phyloP scores from a whole-genome alignment of 2,329 filamentous ascomycete genomes.

The Trichoderma sp. region DNA sequence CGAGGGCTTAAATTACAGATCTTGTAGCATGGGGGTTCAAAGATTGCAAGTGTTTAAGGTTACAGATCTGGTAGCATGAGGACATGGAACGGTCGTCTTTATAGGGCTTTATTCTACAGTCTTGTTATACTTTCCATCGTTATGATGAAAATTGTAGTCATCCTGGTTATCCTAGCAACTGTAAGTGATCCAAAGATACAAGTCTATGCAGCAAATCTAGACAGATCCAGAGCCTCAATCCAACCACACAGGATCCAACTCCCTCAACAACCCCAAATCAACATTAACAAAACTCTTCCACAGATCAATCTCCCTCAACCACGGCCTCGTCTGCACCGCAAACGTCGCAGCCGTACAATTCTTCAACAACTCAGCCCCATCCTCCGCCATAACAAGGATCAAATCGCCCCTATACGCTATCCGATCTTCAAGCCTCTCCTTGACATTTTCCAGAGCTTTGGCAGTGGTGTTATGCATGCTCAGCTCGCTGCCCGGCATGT shows the following conservation, averaged over 20 bases:
- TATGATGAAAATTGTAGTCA: no score
- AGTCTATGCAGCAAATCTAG: not conserved
- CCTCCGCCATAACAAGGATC: constrained; percentile 30
- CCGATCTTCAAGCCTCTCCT: constrained; percentile 22
- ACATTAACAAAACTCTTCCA: constrained; percentile 33
- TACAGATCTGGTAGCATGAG: no score
- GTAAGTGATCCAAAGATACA: not conserved
- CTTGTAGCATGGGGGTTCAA: no score
- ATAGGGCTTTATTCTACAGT: no score
- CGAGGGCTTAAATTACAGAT: no score
- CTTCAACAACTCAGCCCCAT: constrained; percentile 26
- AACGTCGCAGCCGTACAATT: constrained; percentile 27
- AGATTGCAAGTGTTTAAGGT: no score
- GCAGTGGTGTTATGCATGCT: constrained; percentile 22
- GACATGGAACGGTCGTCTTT: no score
- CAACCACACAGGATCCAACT: constrained; percentile 25
- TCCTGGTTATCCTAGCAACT: no score
- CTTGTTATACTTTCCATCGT: no score
- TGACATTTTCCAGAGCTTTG: constrained; percentile 22
- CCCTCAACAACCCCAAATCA: constrained; percentile 24
- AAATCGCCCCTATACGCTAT: constrained; percentile 25
- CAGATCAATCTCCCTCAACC: constrained; percentile 29
- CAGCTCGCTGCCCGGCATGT: constrained; percentile 29
- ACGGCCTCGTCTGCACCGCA: constrained; percentile 31
- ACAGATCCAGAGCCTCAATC: constrained; percentile 20